phyloP scores from a whole-genome alignment of 768 basidiomycete genomes.

The Lactarius tabidus region DNA sequence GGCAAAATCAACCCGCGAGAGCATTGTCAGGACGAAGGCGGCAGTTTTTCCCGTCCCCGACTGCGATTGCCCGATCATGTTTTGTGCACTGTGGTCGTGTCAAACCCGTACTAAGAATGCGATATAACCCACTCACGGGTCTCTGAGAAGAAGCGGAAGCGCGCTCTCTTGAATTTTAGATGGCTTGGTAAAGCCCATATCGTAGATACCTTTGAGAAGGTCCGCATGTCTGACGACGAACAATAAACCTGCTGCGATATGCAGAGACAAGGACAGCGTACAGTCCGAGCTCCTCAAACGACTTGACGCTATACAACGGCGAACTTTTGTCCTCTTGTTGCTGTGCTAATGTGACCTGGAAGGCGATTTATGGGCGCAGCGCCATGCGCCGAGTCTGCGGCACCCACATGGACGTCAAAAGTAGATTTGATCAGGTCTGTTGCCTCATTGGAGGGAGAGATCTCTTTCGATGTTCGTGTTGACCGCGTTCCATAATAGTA shows the following conservation, averaged over 20 bases:
- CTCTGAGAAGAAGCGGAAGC: constrained; percentile 79
- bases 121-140: constrained; percentile 61
- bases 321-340: constrained; percentile 95
- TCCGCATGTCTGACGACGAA: constrained; percentile 63
- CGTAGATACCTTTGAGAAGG: constrained; percentile 89
- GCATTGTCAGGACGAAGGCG: constrained; percentile 96
- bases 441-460: constrained; percentile 25
- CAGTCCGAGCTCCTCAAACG: constrained; percentile 95
- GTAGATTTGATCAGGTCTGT: constrained; percentile 72
- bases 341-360: constrained; percentile 91
- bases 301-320: constrained; percentile 89
- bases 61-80: constrained; percentile 99
- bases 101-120: constrained; percentile 5
- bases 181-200: constrained; percentile 94
- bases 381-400: neutral
- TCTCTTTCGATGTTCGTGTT: neutral
- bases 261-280: constrained; percentile 71
- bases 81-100: constrained; percentile 67
- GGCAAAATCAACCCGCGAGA: constrained; percentile 85
- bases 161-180: constrained; percentile 99
- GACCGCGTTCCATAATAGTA: neutral
- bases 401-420: constrained; percentile 74
- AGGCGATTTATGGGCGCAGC: constrained; percentile 2
- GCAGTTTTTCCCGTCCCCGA: constrained; percentile 99
- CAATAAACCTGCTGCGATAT: constrained; percentile 8